Conservation (phyloP, 177 flowering plant species). For the Vitis hybrid region DNA sequence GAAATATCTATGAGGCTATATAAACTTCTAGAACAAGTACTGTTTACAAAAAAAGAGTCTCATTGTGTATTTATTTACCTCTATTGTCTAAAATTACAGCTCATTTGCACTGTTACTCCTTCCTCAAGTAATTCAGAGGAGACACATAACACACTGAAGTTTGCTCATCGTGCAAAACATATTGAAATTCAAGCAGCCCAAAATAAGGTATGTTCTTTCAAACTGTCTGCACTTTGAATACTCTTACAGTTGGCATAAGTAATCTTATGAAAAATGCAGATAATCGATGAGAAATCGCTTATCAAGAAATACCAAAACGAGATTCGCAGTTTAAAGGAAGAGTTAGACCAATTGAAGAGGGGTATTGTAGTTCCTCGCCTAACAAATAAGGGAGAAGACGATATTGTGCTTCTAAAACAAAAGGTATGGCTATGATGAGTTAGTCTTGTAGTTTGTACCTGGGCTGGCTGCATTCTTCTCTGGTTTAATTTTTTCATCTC, state of each 20-base stretch:
- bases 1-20: background rate
- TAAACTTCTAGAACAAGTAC: background rate
- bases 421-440: constrained; percentile 47
- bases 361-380: constrained; percentile 65
- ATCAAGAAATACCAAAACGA: constrained; percentile 96
- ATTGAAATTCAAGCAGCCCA: constrained; percentile 98
- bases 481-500: background rate
- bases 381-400: constrained; percentile 60
- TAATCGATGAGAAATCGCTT: constrained; percentile 95
- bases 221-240: background rate
- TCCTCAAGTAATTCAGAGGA: constrained; percentile 93
- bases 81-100: constrained; percentile 44
- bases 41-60: background rate
- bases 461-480: background rate
- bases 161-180: constrained; percentile 97
- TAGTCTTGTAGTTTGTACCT: background rate
- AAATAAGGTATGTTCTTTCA: constrained; percentile 57
- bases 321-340: constrained; percentile 84
- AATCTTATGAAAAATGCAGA: constrained; percentile 44
- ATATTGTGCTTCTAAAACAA: constrained; percentile 72
- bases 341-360: constrained; percentile 75
- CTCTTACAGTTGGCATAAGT: constrained; percentile 1
- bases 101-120: constrained; percentile 95
- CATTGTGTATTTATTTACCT: constrained; percentile 1
- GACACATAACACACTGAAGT: constrained; percentile 96